Percentiles rank a stretch among this genome's conserved stretches.
Evolutionary conservation across 192 early-diverging fungal genomes (phyloP).

Genomic region (Phlyctochytrium arcticum): DNA sequence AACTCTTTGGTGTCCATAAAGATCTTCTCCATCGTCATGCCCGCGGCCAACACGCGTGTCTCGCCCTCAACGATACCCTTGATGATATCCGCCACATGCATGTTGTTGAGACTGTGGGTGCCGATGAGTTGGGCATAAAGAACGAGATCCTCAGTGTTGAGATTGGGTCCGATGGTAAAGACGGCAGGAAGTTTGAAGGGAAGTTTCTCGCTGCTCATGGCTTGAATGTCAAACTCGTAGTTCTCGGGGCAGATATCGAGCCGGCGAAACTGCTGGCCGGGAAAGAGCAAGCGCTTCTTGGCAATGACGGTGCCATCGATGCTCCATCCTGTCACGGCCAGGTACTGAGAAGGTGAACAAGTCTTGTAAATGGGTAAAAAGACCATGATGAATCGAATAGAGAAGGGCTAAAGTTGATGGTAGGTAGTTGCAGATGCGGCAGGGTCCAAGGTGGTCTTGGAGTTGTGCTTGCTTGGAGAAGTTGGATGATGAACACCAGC

Average conservation of each 20-base stretch:
- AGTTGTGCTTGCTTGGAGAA: too few species aligned
- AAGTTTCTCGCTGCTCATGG: constrained; percentile 36
- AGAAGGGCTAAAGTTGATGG: too few species aligned
- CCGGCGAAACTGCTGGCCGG: neutral
- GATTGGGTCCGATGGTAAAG: constrained; percentile 41
- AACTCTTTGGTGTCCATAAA: constrained; percentile 50
- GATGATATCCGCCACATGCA: constrained; percentile 44
- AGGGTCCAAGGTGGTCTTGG: too few species aligned
- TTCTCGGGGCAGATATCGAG: neutral
- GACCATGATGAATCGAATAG: neutral
- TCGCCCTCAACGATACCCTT: constrained; percentile 54
- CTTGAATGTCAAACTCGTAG: constrained; percentile 26
- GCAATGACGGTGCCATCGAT: neutral
- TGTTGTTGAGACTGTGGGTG: too few species aligned
- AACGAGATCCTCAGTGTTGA: too few species aligned
- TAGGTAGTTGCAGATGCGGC: too few species aligned
- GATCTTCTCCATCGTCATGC: constrained; percentile 55
- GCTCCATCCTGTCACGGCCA: neutral
- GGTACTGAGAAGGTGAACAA: neutral
- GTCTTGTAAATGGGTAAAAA: neutral
- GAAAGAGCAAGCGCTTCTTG: too few species aligned
- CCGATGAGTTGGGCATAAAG: too few species aligned
- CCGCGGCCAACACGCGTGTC: constrained; percentile 50
- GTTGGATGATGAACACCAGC: too few species aligned
- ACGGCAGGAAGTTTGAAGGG: constrained; percentile 40